Evolutionary conservation across 2,329 filamentous ascomycete genomes (phyloP), one percentile per base, ranked within the genome.

Genomic region (Didymella pinodella): DNA sequence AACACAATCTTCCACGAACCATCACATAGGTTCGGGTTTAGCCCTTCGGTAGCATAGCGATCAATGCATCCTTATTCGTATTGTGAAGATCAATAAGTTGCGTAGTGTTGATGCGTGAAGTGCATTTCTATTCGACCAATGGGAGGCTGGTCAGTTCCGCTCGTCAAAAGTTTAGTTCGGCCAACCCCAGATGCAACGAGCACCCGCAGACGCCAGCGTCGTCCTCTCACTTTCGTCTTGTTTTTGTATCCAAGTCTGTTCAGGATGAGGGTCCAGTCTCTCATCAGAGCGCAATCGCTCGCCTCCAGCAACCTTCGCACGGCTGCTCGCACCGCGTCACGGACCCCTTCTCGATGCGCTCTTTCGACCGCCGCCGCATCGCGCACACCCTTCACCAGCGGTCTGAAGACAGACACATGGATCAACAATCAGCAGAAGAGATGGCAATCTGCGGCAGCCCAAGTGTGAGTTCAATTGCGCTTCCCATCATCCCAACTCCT

Each of bases 401-500:
- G 73, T 18, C 57, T 65, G 7, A 71, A 68, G 58, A 73, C 68
- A 2, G 67, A 68, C 44, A 64, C 65, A 62, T 74, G 71, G 69
- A 69, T 74, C 40, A 64, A 58, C 25, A 70, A 47, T 12, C 66
- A 71, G 48, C 75, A 76, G 63, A 66, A 68, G 56, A 73, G 76
- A 61, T 77, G 71, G 73, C 73, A 76, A 58, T 75, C 74, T 59
- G 66, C 67, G 22, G 75, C 75, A 31, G 75, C 76, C 28, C 67
- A 73, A 62, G 75, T 78, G 76, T 78, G 65, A 63, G 76, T 76
- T 20, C 48, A 48, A 52, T 46, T 36, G 41, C n/a, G 12, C 38
- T 20, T 41, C n/a, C 25, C 12, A 20, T 34, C 32, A n/a, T 41
- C 11, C 25, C 40, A 34, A 25, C 20, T 28, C 18, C 28, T 2